phyloP scores from a whole-genome alignment of 2,329 filamentous ascomycete genomes.

The Herpotrichia juniperi region DNA sequence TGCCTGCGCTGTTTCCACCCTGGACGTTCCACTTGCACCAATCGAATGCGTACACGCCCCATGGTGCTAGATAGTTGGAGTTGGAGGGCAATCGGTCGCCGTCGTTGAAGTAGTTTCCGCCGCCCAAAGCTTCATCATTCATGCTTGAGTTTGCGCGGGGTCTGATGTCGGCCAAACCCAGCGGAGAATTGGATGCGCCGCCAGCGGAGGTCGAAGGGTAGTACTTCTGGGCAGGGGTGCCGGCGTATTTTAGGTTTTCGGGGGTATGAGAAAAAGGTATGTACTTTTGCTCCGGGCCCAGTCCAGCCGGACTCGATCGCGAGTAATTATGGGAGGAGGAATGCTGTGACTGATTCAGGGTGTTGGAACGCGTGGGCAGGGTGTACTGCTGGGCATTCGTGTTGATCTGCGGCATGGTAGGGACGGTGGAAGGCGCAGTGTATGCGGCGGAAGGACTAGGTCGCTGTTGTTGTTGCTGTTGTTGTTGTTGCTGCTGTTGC shows the following conservation, averaged over 20 bases:
- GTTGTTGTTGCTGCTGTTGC: neutral
- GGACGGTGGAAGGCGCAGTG: slow-evolving; percentile 63
- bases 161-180: slow-evolving; percentile 90
- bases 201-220: slow-evolving; percentile 57
- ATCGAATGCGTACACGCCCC: slow-evolving; percentile 95
- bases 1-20: slow-evolving; percentile 73
- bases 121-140: slow-evolving; percentile 71
- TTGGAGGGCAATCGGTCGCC: slow-evolving; percentile 71
- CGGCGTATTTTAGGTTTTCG: slow-evolving; percentile 57
- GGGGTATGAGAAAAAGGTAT: slow-evolving; percentile 70
- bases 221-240: slow-evolving; percentile 64
- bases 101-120: slow-evolving; percentile 66
- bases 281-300: slow-evolving; percentile 66
- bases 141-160: slow-evolving; percentile 83
- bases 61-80: slow-evolving; percentile 92
- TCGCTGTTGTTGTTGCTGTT: slow-evolving; percentile 52
- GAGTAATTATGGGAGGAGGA: slow-evolving; percentile 67
- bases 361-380: slow-evolving; percentile 69
- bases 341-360: slow-evolving; percentile 61
- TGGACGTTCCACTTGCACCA: slow-evolving; percentile 98
- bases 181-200: slow-evolving; percentile 79
- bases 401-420: slow-evolving; percentile 58
- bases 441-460: slow-evolving; percentile 60
- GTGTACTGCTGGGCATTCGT: slow-evolving; percentile 65
- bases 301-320: slow-evolving; percentile 77